Base-by-base conservation (phyloP, 495 filamentous ascomycete species). In the Xylaria telfairii region DNA sequence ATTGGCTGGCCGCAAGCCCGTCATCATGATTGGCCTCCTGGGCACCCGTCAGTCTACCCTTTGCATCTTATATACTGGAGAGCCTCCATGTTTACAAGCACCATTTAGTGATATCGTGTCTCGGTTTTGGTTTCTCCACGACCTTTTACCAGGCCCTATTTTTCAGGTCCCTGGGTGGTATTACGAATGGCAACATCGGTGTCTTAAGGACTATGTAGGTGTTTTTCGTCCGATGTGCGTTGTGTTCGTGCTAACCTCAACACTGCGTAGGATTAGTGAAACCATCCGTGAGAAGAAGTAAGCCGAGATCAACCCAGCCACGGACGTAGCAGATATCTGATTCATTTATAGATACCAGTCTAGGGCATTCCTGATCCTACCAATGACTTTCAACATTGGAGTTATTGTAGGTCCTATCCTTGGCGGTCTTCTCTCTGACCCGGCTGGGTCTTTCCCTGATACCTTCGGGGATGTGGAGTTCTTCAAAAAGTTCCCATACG, bases 111-210 rank as follows among this genome's bases (percentile, higher is more conserved):
- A 76, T 92, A 39, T 92, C 91, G 2, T 90, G 89, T 74, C 62
- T 94, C 41, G 93, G 93, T n/a, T 95, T 95, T 72, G 93, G 92
- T 6, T 95, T 95, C 78, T 87, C 90, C 15, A 89, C 83, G 15
- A 87, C 84, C 17, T 95, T 95, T 71, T 85, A 84, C 77, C 87
- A 90, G 78, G 93, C 92, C 34, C 81, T 94, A 72, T 79, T 91
- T 51, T 97, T 93, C 81, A 83, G 93, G 41, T 89, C 84, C 44
- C 78, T 95, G 51, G 93, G 92, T 28, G 93, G 93, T 32, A 88
- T 88, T 10, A 87, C 93, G 65, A 97, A 97, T 77, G 93, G 93
- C 0, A 96, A 93, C 51, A 89, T 94, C 39, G 92, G 92, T 13
- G 92, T 94, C 21, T 89, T 94, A 79, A 85, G 92, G 72, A 94